phyloP scores from a whole-genome alignment of 2,329 filamentous ascomycete species.

The Penicillium sp. region DNA sequence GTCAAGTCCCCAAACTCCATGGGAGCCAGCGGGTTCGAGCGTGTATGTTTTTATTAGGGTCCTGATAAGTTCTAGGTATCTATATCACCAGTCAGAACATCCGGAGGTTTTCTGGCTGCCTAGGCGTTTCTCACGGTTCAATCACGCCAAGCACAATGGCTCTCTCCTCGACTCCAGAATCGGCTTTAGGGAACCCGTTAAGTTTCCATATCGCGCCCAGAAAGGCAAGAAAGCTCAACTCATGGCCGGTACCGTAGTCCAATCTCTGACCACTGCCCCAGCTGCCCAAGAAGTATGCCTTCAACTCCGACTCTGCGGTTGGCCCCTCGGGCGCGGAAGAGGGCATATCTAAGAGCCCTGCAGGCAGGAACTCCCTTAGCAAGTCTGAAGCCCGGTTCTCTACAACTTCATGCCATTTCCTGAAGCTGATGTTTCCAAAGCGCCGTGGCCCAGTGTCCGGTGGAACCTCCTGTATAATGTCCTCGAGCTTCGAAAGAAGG shows the following conservation, averaged over 20 bases:
- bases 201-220: constrained; percentile 88
- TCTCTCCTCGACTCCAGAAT: constrained; percentile 59
- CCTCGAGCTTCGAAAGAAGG: constrained; percentile 61
- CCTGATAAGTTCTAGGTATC: constrained; percentile 75
- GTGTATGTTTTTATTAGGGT: constrained; percentile 84
- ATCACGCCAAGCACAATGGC: constrained; percentile 76
- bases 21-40: constrained; percentile 89
- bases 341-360: constrained; percentile 41
- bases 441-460: constrained; percentile 80
- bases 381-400: constrained; percentile 56
- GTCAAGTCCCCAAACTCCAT: constrained; percentile 98
- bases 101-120: constrained; percentile 3
- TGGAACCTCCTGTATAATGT: constrained; percentile 70
- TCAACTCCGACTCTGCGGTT: constrained; percentile 62
- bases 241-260: constrained; percentile 95
- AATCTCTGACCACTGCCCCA: constrained; percentile 86
- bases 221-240: constrained; percentile 91
- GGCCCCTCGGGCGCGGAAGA: constrained; percentile 31
- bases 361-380: constrained; percentile 54
- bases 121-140: constrained; percentile 61
- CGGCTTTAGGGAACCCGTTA: constrained; percentile 63
- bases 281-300: constrained; percentile 72
- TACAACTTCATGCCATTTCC: constrained; percentile 72
- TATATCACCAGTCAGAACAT: constrained; percentile 31
- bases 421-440: constrained; percentile 89